Base-by-base conservation (phyloP, 2,329 filamentous ascomycete genomes). In the Arthroderma sp. region DNA sequence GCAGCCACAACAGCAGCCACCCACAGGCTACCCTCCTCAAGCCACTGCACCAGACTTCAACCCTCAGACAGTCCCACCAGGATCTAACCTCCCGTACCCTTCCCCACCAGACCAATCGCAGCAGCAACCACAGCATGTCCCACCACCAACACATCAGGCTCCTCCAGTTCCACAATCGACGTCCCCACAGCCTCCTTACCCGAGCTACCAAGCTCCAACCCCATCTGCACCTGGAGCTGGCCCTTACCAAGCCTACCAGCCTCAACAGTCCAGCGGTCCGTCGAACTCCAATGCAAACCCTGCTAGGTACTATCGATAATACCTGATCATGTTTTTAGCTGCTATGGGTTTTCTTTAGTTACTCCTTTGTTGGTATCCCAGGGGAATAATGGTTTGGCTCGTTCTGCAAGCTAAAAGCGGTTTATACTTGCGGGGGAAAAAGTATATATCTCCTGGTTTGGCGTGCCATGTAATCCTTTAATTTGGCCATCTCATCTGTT, bases 11-110 rank as follows among this genome's bases (percentile, higher is more conserved):
- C 60, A 63, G 35, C 67, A 69, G 39, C 66, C 68, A 2, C 68
- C 73, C 2, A 68, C 72, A 4, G 66, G 64, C 17, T 74, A 76
- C 62, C 66, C 73, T 1, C 64, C 67, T 6, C 70, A 72, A 2
- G 71, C 73, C 15, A 60, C 23, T 11, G 28, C 47, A 2, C 47
- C 47, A 17, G 25, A 51, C 19, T 28, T 47, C 41, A 47, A 47
- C 41, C 13, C 21, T 23, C 41, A 47, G 11, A 58, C 58, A 54
- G 59, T 60, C 15, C 41, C 41, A 58, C 55, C 43, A 60, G 61
- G 56, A 59, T 38, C 56, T 56, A 61, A 59, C 56, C 61, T 60
- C 8, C 61, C 62, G 28, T 62, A 60, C 51, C 64, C 62, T 28
- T 15, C 23, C 7, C 37, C 19, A 21, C 38, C 38, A 33, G 63